Base-by-base conservation (phyloP, 805 yeast species). In the Starmerella bombicola region DNA sequence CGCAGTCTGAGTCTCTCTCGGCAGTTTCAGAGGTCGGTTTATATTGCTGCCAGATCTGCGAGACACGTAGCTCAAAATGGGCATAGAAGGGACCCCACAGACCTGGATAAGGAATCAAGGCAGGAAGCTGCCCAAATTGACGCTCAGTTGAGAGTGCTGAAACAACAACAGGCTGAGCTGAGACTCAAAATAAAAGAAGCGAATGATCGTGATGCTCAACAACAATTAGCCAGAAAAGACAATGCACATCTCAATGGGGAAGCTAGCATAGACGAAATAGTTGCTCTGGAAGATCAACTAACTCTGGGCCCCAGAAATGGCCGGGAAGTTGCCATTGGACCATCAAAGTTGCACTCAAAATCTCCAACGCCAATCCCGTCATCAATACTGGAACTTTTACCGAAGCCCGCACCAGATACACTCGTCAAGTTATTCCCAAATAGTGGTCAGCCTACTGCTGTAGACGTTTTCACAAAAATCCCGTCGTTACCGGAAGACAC, bases 151-250 rank as follows among this genome's bases (percentile, higher is more conserved):
- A 36, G 30, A 5, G 49, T 47, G 16, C 30, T 52, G 26, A 42
- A 45, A 8, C 31, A 16, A 6, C 35, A 46, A 18, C 50, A 50
- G 32, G 16, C 17, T 13, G 42, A 47, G 10, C 23, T 52, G 19
- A 21, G 47, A 13, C 12, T 33, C 7, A 39, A 31, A 13, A 20
- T 53, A 10, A 30, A 24, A 10, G 32, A 20, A 13, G 37, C 48
- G 35, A 47, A 48, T 3, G 60, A 56, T 12, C 35, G 35, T 9
- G 42, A 46, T 18, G 33, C 28, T 3, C 44, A 44, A 23, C 20
- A 43, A 21, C 23, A 26, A 19, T 43, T 48, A 1, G 48, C 48
- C 1, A 35, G 33, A 13, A 4, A 13, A 3, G 52, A 49, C 16
- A 35, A 35, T 1, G 26, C 47, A 3, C 29, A 38, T 5, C 29